These are phyloP conservation scores for Clavariopsis aquatica DNA, from an alignment of 495 filamentous ascomycete species.

Conservation along the genomic window DNA sequence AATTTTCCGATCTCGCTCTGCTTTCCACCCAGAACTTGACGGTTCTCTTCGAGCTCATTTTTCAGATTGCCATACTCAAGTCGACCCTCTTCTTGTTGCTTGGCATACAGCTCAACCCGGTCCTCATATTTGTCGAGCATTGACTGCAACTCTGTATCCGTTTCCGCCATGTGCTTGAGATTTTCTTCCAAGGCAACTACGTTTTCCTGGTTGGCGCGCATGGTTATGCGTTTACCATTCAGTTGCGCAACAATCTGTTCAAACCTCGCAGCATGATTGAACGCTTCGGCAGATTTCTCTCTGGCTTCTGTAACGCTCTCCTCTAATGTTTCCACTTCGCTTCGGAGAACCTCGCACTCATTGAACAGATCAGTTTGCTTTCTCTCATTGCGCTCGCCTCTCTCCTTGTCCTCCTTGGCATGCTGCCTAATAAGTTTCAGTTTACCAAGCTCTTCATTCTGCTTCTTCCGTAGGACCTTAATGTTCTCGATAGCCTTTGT, in stretches of 20 bases:
- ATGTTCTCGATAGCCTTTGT: constrained; percentile 96
- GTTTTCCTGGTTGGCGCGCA: constrained; percentile 61
- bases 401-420: constrained; percentile 83
- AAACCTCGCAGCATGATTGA: constrained; percentile 62
- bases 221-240: constrained; percentile 71
- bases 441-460: constrained; percentile 70
- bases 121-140: constrained; percentile 77
- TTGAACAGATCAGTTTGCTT: constrained; percentile 62
- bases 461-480: constrained; percentile 77
- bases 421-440: constrained; percentile 72
- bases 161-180: constrained; percentile 72
- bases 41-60: constrained; percentile 59
- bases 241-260: constrained; percentile 68
- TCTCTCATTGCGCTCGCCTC: constrained; percentile 70
- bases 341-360: constrained; percentile 70
- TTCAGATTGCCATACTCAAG: constrained; percentile 64
- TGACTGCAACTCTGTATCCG: constrained; percentile 74
- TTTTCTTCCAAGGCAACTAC: constrained; percentile 68
- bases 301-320: constrained; percentile 58
- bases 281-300: constrained; percentile 59
- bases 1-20: constrained; percentile 80
- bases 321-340: constrained; percentile 58
- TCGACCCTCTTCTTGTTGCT: constrained; percentile 63
- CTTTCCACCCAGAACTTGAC: constrained; percentile 65
- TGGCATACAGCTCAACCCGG: constrained; percentile 62